Percentiles rank a stretch among this genome's conserved stretches.
phyloP scores from a whole-genome alignment of 2,329 filamentous ascomycete genomes.

The Cladorrhinum sp. region DNA sequence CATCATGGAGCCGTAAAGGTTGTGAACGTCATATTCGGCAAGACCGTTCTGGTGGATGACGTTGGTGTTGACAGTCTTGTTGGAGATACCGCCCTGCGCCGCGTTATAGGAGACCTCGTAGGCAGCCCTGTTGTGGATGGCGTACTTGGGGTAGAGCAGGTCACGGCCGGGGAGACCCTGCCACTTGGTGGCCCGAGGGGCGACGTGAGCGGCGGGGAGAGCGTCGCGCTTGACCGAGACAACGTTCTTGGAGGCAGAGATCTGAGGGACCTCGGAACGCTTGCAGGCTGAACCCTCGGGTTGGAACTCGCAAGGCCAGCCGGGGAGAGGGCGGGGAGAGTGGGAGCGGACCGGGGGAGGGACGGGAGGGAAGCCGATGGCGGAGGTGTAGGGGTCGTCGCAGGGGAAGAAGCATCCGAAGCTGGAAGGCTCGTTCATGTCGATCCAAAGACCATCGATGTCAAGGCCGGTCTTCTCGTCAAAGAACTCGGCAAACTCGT shows the following conservation, averaged over 20 bases:
- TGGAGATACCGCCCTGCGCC: constrained; percentile 46
- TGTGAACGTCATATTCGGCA: constrained; percentile 72
- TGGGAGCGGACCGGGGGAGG: constrained; percentile 59
- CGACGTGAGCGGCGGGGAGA: constrained; percentile 16
- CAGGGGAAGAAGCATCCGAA: constrained; percentile 55
- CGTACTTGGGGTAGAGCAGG: constrained; percentile 61
- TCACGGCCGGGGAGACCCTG: constrained; percentile 61
- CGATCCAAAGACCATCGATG: constrained; percentile 76
- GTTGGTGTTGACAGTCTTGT: constrained; percentile 64
- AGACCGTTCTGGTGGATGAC: constrained; percentile 65
- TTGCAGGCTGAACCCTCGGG: constrained; percentile 45
- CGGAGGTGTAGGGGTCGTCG: constrained; percentile 41
- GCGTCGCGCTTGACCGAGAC: constrained; percentile 1
- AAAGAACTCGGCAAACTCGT: constrained; percentile 66
- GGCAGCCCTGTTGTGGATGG: constrained; percentile 61
- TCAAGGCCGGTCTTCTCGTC: constrained; percentile 61
- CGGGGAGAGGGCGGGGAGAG: constrained; percentile 61
- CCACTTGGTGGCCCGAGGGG: constrained; percentile 37
- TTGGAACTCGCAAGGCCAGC: constrained; percentile 67
- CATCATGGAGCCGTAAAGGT: constrained; percentile 77
- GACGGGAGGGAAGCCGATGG: constrained; percentile 52
- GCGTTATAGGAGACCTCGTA: constrained; percentile 40
- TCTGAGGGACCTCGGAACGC: constrained; percentile 22
- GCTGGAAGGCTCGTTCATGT: constrained; percentile 58
- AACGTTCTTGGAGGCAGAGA: background rate